Conservation (phyloP, 768 basidiomycete species). For the Pleurotus tuoliensis region DNA sequence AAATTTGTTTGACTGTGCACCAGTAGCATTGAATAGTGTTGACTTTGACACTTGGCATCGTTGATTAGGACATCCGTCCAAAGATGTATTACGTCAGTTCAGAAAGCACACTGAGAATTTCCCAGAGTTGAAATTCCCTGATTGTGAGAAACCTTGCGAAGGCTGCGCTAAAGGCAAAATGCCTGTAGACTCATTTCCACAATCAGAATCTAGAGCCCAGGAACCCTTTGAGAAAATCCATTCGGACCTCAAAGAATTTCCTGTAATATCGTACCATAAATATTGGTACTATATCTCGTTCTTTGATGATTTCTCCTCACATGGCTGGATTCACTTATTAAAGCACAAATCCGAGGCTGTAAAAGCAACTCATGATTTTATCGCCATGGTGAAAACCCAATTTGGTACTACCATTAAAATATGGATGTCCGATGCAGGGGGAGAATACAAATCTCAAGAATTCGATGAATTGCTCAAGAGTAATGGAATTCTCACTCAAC, state of each 20-base stretch:
- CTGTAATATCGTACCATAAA: not conserved
- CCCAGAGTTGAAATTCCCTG: not conserved
- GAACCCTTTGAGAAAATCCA: constrained; percentile 2
- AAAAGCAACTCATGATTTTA: constrained; percentile 2
- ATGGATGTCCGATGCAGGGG: constrained; percentile 10
- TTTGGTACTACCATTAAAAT: constrained; percentile 6
- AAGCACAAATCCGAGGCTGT: constrained; percentile 11
- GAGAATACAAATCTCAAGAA: constrained; percentile 12
- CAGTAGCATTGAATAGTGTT: not conserved
- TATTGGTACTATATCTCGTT: not conserved
- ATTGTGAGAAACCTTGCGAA: not conserved
- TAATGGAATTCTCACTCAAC: constrained; percentile 17
- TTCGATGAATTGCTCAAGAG: constrained; percentile 3
- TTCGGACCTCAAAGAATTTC: constrained; percentile 3
- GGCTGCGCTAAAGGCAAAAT: constrained; percentile 9
- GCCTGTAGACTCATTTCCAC: constrained; percentile 1
- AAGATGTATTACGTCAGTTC: not conserved
- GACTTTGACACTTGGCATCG: not conserved
- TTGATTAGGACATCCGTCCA: not conserved
- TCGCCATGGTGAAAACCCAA: constrained; percentile 9
- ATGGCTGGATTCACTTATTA: constrained; percentile 5
- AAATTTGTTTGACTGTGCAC: too few relatives aligned
- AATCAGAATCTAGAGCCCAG: not conserved
- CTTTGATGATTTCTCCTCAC: not conserved
- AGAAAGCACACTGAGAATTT: not conserved